A percentile compares a stretch with the other conserved stretches of the same genome.
phyloP scores from a whole-genome alignment of 352 stramenopile species.

The Stramenopiles sp. region DNA sequence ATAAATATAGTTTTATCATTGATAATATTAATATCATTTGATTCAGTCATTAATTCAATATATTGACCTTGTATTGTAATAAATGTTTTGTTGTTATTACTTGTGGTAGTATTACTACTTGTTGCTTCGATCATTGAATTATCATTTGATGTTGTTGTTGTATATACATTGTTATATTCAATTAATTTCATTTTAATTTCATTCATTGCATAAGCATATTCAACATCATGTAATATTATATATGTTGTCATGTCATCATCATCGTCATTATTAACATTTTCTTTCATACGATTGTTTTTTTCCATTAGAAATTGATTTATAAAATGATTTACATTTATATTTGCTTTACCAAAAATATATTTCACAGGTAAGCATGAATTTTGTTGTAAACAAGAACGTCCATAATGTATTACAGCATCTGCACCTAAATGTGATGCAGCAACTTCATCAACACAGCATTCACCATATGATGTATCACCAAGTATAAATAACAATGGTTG shows the following conservation, averaged over 20 bases:
- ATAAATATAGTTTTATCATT: constrained; percentile 28
- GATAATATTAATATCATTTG: background rate
- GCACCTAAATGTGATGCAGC: constrained; percentile 71
- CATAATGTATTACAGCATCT: constrained; percentile 81
- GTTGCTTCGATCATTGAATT: background rate
- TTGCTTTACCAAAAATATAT: constrained; percentile 59
- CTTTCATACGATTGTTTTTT: too few relatives aligned
- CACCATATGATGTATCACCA: constrained; percentile 81
- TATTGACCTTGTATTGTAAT: background rate
- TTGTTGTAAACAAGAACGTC: constrained; percentile 65
- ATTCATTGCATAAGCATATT: constrained; percentile 52
- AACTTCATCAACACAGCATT: constrained; percentile 85
- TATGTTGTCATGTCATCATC: constrained; percentile 33
- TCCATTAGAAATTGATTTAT: constrained; percentile 12
- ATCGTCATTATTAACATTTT: background rate
- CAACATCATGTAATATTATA: constrained; percentile 66
- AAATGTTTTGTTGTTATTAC: background rate
- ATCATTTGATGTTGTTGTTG: background rate
- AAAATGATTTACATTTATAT: constrained; percentile 37
- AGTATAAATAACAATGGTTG: constrained; percentile 64
- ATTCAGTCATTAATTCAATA: background rate
- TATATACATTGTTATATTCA: background rate
- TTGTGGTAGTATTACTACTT: background rate
- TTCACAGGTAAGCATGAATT: constrained; percentile 58
- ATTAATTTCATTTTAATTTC: background rate